Percentiles rank a stretch among this genome's conserved stretches.
Conservation (phyloP, 2,329 filamentous ascomycete species). For the Mollisia scopiformis region DNA sequence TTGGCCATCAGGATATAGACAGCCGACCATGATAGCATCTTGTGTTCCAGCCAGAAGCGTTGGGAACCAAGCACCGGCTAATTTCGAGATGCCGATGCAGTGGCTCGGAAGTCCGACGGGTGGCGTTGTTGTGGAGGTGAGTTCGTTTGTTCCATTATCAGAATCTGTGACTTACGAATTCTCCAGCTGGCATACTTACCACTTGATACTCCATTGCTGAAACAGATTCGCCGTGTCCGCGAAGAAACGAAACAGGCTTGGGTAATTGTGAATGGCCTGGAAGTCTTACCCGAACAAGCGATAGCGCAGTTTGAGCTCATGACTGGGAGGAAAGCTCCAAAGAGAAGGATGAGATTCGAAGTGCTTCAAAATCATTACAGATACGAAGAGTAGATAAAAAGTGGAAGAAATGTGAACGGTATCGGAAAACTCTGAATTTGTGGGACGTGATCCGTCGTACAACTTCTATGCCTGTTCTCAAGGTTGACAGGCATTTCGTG, state of each 20-base stretch:
- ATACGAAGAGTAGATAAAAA: conserved; percentile 25
- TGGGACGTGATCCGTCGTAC: too few species aligned
- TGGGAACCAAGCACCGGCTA: conserved; percentile 63
- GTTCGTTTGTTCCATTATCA: not conserved
- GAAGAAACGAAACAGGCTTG: conserved; percentile 60
- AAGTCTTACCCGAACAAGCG: conserved; percentile 77
- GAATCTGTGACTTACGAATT: not conserved
- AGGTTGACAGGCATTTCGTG: not conserved
- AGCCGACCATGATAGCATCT: conserved; percentile 75
- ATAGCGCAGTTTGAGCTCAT: conserved; percentile 84
- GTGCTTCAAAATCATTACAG: conserved; percentile 33
- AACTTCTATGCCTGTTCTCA: too few species aligned
- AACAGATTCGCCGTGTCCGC: conserved; percentile 58
- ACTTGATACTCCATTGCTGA: conserved; percentile 70
- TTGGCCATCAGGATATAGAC: conserved; percentile 66
- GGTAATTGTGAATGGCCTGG: conserved; percentile 76
- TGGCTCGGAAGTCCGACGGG: conserved; percentile 77
- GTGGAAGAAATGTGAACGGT: not conserved
- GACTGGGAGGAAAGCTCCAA: conserved; percentile 72
- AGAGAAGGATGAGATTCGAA: conserved; percentile 65
- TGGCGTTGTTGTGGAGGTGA: conserved; percentile 70
- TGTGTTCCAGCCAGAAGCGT: conserved; percentile 75
- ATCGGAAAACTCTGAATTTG: not conserved
- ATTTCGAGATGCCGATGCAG: conserved; percentile 68
- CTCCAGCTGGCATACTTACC: conserved; percentile 68